These are phyloP conservation scores for Tetrapisispora namnaoensis DNA, from an alignment of 805 yeast species.

Conservation along the genomic window DNA sequence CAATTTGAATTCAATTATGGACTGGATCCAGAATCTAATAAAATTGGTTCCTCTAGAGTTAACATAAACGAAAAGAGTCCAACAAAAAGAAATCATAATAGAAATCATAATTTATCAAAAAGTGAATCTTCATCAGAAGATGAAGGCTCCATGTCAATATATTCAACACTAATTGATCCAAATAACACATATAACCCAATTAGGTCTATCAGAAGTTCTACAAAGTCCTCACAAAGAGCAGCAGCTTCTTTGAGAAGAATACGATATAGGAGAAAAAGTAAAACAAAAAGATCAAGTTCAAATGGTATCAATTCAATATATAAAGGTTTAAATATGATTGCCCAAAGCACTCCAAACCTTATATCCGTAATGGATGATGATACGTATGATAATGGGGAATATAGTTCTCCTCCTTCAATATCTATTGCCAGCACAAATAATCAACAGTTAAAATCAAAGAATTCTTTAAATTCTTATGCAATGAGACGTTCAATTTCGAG, in stretches of 20 bases:
- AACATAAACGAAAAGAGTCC: background rate
- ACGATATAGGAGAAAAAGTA: slow-evolving; percentile 47
- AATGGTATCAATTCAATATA: slow-evolving; percentile 20
- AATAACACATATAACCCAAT: slow-evolving; percentile 28
- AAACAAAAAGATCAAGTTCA: slow-evolving; percentile 31
- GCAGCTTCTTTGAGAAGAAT: slow-evolving; percentile 56
- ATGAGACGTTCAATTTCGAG: slow-evolving; percentile 12
- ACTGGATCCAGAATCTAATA: background rate
- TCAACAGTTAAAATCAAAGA: slow-evolving; percentile 9
- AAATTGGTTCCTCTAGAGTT: background rate
- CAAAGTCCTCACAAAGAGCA: slow-evolving; percentile 50
- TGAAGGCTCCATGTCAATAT: slow-evolving; percentile 59
- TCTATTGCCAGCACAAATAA: slow-evolving; percentile 6
- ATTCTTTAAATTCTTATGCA: background rate
- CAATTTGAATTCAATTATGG: slow-evolving; percentile 28
- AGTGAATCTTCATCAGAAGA: slow-evolving; percentile 35
- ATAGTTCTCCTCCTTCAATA: background rate
- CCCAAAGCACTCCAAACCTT: slow-evolving; percentile 29
- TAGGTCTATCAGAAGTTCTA: slow-evolving; percentile 30
- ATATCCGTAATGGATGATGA: slow-evolving; percentile 18
- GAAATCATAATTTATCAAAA: background rate
- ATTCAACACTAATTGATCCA: slow-evolving; percentile 41
- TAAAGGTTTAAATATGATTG: slow-evolving; percentile 16
- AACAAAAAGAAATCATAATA: background rate
- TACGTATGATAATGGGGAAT: background rate